A percentile compares a stretch with the other conserved stretches of the same genome.
phyloP scores from a whole-genome alignment of 225 moss, liverwort and hornwort species.

The Polytrichum formosum region DNA sequence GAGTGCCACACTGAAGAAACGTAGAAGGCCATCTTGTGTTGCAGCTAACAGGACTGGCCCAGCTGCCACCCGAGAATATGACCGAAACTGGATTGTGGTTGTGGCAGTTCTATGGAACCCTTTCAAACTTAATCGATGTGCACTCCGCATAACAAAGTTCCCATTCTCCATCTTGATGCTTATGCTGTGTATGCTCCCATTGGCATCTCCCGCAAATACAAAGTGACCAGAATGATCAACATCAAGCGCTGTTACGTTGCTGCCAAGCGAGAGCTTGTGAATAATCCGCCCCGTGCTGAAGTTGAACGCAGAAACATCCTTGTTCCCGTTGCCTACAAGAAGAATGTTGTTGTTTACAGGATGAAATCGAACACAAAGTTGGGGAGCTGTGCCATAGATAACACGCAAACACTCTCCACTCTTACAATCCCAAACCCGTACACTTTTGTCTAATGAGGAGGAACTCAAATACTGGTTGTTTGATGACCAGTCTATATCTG shows the following conservation, averaged over 20 bases:
- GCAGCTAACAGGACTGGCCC: slow-evolving; percentile 87
- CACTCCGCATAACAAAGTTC: slow-evolving; percentile 61
- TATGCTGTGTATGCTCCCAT: slow-evolving; percentile 81
- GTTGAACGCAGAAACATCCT: slow-evolving; percentile 66
- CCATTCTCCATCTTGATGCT: slow-evolving; percentile 78
- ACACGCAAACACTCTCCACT: slow-evolving; percentile 82
- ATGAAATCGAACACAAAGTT: slow-evolving; percentile 87
- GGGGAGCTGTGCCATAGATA: slow-evolving; percentile 78
- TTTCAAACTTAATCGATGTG: slow-evolving; percentile 72
- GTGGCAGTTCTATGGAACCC: slow-evolving; percentile 76
- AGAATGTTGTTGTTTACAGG: slow-evolving; percentile 98
- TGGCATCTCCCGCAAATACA: slow-evolving; percentile 92
- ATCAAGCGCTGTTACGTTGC: slow-evolving; percentile 87
- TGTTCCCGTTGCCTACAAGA: slow-evolving; percentile 74
- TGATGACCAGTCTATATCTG: slow-evolving; percentile 92
- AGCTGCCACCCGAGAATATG: slow-evolving; percentile 81
- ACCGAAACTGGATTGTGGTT: slow-evolving; percentile 83
- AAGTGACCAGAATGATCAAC: slow-evolving; percentile 73
- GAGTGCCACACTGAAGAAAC: slow-evolving; percentile 92
- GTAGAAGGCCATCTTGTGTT: slow-evolving; percentile 89
- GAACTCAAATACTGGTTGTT: slow-evolving; percentile 92
- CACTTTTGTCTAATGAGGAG: slow-evolving; percentile 86
- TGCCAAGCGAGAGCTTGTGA: slow-evolving; percentile 82
- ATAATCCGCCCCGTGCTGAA: slow-evolving; percentile 94
- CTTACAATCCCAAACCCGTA: slow-evolving; percentile 89